Conservation (phyloP, 2,329 filamentous ascomycete genomes). For the Claviceps maximensis region DNA sequence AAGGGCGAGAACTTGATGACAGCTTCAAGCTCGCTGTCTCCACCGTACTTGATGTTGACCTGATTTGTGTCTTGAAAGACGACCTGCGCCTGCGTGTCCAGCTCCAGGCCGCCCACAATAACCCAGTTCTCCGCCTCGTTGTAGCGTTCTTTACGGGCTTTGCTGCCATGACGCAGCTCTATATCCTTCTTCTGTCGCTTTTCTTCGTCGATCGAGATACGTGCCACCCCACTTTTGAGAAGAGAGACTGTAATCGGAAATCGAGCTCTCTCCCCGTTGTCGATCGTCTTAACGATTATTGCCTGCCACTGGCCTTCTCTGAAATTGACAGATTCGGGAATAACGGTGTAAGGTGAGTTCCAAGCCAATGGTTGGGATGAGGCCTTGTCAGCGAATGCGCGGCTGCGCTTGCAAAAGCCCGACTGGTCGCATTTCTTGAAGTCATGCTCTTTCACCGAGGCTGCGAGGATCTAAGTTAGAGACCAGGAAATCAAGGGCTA, state of each 20-base stretch:
- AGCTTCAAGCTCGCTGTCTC: slow-evolving; percentile 62
- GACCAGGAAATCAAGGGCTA: background rate
- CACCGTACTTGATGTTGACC: slow-evolving; percentile 69
- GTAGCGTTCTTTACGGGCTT: slow-evolving; percentile 80
- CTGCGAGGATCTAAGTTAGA: slow-evolving; percentile 29
- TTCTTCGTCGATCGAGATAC: slow-evolving; percentile 85
- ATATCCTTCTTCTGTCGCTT: slow-evolving; percentile 81
- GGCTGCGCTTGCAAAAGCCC: slow-evolving; percentile 93
- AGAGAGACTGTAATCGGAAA: slow-evolving; percentile 80
- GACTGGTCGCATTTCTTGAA: slow-evolving; percentile 96
- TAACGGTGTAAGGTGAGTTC: slow-evolving; percentile 69
- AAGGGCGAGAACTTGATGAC: slow-evolving; percentile 76
- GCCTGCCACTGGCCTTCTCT: slow-evolving; percentile 70
- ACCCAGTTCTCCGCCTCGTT: slow-evolving; percentile 82
- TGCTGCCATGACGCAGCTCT: slow-evolving; percentile 71
- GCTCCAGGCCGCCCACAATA: slow-evolving; percentile 65
- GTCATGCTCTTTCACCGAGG: slow-evolving; percentile 82
- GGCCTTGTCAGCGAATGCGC: slow-evolving; percentile 72
- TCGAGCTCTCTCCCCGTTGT: slow-evolving; percentile 51
- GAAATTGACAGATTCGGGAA: slow-evolving; percentile 58
- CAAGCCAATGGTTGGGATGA: slow-evolving; percentile 51
- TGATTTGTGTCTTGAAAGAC: slow-evolving; percentile 51
- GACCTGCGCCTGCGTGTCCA: slow-evolving; percentile 59
- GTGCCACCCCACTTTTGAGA: slow-evolving; percentile 75
- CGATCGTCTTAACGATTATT: slow-evolving; percentile 67